These are phyloP conservation scores for Yamadazyma sp. DNA, from an alignment of 805 yeast genomes.

Conservation along the genomic window DNA sequence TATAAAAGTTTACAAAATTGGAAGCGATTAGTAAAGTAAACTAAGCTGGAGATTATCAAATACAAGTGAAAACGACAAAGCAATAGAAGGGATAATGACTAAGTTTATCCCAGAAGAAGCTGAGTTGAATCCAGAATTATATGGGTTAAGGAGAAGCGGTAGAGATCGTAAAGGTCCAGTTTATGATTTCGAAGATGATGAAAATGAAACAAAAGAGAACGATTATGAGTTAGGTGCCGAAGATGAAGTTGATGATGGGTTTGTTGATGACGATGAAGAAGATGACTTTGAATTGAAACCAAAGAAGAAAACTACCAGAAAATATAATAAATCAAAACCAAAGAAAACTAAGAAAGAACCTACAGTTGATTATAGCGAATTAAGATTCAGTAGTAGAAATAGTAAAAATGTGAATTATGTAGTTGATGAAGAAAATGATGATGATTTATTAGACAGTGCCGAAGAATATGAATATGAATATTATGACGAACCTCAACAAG, in stretches of 20 bases:
- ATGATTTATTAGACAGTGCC: slow-evolving; percentile 50
- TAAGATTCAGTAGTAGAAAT: slow-evolving; percentile 78
- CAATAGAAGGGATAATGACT: too few species aligned
- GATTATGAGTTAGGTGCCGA: slow-evolving; percentile 14
- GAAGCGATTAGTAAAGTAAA: too few species aligned
- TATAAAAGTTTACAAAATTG: too few species aligned
- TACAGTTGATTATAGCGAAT: slow-evolving; percentile 32
- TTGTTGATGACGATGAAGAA: slow-evolving; percentile 16
- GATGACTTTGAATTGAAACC: slow-evolving; percentile 18
- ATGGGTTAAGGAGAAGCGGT: slow-evolving; percentile 76
- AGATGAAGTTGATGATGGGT: slow-evolving; percentile 15
- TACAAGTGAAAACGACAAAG: slow-evolving; percentile 25
- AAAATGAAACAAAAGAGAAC: slow-evolving; percentile 23
- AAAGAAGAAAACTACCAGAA: slow-evolving; percentile 9
- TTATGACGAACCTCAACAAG: slow-evolving; percentile 30
- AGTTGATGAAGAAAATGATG: slow-evolving; percentile 65
- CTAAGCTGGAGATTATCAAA: too few species aligned
- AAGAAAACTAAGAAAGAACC: slow-evolving; percentile 3
- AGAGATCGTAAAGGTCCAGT: slow-evolving; percentile 48
- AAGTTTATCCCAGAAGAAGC: slow-evolving; percentile 53
- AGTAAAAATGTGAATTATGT: slow-evolving; percentile 68
- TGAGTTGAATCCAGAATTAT: slow-evolving; percentile 71
- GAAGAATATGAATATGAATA: slow-evolving; percentile 21
- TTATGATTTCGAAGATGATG: slow-evolving; percentile 33
- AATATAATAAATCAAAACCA: slow-evolving; percentile 3